Evolutionary conservation across 371 early-diverging fungal genomes (phyloP), one percentile per base, ranked within the genome.

Genomic region (Saksenaea oblongispora): DNA sequence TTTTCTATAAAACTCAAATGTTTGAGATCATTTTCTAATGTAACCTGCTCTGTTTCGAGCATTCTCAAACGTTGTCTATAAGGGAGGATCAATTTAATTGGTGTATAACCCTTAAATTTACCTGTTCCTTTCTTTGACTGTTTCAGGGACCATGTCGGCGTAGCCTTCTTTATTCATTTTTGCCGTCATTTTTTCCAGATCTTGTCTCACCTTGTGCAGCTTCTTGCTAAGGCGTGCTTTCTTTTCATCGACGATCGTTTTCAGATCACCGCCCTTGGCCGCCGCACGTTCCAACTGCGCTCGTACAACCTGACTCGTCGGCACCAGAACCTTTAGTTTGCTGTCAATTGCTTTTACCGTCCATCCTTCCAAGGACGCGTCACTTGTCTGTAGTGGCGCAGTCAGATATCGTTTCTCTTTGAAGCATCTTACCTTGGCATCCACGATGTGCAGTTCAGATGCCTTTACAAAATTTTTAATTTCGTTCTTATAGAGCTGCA

Each of bases 391-490:
- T n/a, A 42, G 24, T 34, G 17, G 11, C 27, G 36, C 53, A 13
- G 41, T 59, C 22, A 28, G 34, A 14, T 47, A 56, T 62, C 22
- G n/a, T 58, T 59, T 26, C 10, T 15, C 3, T 47, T 28, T n/a
- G 55, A 15, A 41, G 28, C 56, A 8, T 22, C 47, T 61, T 69
- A 76, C 73, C 62, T 73, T 37, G 22, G 51, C 36, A 26, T 69
- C 66, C 11, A 70, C 22, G 13, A 76, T 34, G 11, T 53, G 36
- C 9, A 82, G 44, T 26, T 70, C 58, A 1, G 83, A 81, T 14
- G 84, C 82, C 37, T 79, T 77, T 15, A 78, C 73, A 62, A 85
- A 79, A 2, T 69, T 66, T 31, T 76, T 70, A 13, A 85, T 78
- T 34, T 83, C 82, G 18, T 71, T 56, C 36, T 72, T 31, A 53